Conservation (phyloP, 2,329 filamentous ascomycete species). For the Cladosporium cucumerinum region DNA sequence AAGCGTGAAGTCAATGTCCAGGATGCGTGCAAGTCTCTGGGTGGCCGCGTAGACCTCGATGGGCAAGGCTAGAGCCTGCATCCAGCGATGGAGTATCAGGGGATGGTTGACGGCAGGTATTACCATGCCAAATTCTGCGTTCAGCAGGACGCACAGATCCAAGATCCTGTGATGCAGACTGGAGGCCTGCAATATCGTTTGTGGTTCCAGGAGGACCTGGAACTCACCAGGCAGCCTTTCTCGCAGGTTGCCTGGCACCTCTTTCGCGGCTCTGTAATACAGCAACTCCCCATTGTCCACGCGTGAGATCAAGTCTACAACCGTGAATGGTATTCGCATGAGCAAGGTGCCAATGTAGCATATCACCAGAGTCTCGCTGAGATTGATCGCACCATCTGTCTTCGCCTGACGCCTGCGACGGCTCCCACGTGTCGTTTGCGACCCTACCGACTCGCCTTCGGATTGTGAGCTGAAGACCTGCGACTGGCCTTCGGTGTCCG, state of each 20-base stretch:
- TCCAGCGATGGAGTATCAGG: conserved; percentile 65
- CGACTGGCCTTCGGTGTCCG: conserved; percentile 37
- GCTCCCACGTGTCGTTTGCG: conserved; percentile 35
- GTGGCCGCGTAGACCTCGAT: conserved; percentile 63
- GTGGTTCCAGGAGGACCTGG: conserved; percentile 56
- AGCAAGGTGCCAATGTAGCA: conserved; percentile 78
- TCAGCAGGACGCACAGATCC: conserved; percentile 61
- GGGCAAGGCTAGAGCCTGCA: conserved; percentile 71
- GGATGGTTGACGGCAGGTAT: conserved; percentile 72
- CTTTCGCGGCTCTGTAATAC: conserved; percentile 62
- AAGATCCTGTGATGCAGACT: conserved; percentile 64
- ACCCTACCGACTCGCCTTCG: conserved; percentile 43
- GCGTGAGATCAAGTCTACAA: conserved; percentile 70
- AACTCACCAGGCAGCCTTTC: conserved; percentile 62
- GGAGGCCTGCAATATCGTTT: conserved; percentile 46
- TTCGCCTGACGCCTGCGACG: conserved; percentile 38
- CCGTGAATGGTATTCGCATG: conserved; percentile 69
- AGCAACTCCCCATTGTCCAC: conserved; percentile 64
- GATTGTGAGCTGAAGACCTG: conserved; percentile 60
- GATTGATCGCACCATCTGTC: conserved; percentile 53
- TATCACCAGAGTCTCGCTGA: conserved; percentile 72
- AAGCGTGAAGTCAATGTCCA: conserved; percentile 47
- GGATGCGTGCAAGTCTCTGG: conserved; percentile 52
- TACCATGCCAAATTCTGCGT: conserved; percentile 63
- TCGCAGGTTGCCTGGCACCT: conserved; percentile 62